Base-by-base conservation (phyloP, 1,284 basidiomycete species). In the Cutaneotrichosporon sp. region DNA sequence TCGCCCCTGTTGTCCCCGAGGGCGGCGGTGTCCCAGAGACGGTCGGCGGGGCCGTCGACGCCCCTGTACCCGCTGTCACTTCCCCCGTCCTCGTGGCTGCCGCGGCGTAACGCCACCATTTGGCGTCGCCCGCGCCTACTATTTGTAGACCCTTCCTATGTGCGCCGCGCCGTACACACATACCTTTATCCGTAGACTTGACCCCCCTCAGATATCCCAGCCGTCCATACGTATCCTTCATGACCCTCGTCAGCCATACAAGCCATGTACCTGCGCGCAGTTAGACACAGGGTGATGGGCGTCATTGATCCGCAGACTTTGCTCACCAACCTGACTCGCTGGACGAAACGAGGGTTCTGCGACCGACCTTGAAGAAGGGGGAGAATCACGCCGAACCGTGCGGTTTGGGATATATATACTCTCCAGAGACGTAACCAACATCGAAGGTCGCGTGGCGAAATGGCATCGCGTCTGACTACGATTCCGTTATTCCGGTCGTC, bases 391-490 rank as follows among this genome's bases (percentile, higher is more conserved):
- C 26, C 26, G 26, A 26, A 3, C 26, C 3, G 26, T 2, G 26
- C 26, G 2, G 26, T 26, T 26, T 36, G 34, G 11, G 34, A 9
- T 42, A 13, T 13, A 18, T 42, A 42, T 18, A 18, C 18, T 7
- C 18, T 8, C 18, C 18, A 21, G 18, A 46, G 6, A 46, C 11
- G 2, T 18, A 5, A 18, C n/a, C 4, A n/a, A 46, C 42, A 46
- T 46, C 42, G 0, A 46, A 46, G 42, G 42, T 46, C 42, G 42
- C 42, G 42, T 46, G 42, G 42, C 42, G 42, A 46, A 46, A 46
- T 46, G 42, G 42, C 42, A 46, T 46, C 42, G 42, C 42, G 42
- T 46, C 42, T 46, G 42, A 46, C 42, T 46, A 46, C 42, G 42
- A 46, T 46, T 46, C 18, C 1, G 13, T 9, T 18, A 13, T 2